A percentile compares a stretch with the other conserved stretches of the same genome.
Conservation (phyloP, 768 basidiomycete genomes). For the Suillus alpinus region DNA sequence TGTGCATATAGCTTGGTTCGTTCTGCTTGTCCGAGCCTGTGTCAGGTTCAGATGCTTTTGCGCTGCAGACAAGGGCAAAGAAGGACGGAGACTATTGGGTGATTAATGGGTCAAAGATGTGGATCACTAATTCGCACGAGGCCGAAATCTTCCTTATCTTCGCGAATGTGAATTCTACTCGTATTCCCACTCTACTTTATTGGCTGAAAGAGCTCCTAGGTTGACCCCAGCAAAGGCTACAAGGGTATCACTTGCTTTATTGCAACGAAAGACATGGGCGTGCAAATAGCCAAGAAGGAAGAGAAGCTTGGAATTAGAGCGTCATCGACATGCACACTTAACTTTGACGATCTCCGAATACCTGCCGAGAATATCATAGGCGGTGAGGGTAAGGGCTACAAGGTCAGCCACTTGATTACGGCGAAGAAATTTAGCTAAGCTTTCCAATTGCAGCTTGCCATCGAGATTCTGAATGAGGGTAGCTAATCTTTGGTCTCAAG, state of each 20-base stretch:
- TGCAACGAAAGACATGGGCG: constrained; percentile 94
- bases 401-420: constrained; percentile 37
- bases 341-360: constrained; percentile 89
- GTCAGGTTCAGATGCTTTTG: constrained; percentile 97
- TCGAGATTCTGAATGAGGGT: constrained; percentile 95
- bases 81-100: constrained; percentile 85
- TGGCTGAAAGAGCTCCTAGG: constrained; percentile 32
- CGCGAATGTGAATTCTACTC: constrained; percentile 64
- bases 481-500: constrained; percentile 1
- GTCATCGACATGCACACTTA: constrained; percentile 91
- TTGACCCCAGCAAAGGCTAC: constrained; percentile 91
- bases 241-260: constrained; percentile 99
- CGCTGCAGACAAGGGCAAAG: constrained; percentile 88
- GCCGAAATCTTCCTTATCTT: constrained; percentile 93
- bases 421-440: not conserved
- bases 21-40: constrained; percentile 93
- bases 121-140: constrained; percentile 95
- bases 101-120: constrained; percentile 98
- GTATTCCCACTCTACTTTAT: not conserved
- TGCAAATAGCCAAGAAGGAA: constrained; percentile 98
- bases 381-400: constrained; percentile 89
- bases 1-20: constrained; percentile 70
- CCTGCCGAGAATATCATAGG: constrained; percentile 90
- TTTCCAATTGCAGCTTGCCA: constrained; percentile 62
- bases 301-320: constrained; percentile 97